phyloP scores from a whole-genome alignment of 148 eudicot genomes.

The Dianthus caryophyllus region DNA sequence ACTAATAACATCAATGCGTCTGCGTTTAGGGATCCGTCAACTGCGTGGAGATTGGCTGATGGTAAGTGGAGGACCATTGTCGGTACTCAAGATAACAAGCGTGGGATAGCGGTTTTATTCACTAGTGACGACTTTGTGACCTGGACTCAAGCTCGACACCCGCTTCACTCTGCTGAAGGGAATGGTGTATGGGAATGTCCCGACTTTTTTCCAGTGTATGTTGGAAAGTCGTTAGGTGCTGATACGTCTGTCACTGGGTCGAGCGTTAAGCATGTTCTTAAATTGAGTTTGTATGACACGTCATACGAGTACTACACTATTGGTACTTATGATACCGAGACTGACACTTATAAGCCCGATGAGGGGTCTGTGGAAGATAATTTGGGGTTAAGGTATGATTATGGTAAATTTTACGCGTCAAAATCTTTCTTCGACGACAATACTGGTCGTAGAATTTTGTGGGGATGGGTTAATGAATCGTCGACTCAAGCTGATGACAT shows the following conservation, averaged over 20 bases:
- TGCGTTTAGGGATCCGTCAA: constrained; percentile 36
- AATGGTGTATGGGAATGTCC: constrained; percentile 40
- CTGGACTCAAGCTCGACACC: constrained; percentile 19
- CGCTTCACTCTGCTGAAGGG: constrained; percentile 21
- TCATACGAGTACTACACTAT: constrained; percentile 39
- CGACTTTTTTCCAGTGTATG: constrained; percentile 35
- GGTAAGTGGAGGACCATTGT: constrained; percentile 25
- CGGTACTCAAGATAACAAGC: constrained; percentile 6
- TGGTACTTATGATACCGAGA: constrained; percentile 34
- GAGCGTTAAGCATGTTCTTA: constrained; percentile 40
- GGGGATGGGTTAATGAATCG: constrained; percentile 51
- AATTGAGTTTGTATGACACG: constrained; percentile 30
- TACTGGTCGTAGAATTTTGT: constrained; percentile 38
- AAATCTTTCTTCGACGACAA: constrained; percentile 39
- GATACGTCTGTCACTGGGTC: constrained; percentile 31
- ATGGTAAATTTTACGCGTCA: constrained; percentile 55
- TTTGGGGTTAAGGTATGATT: constrained; percentile 39
- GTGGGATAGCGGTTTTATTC: constrained; percentile 25
- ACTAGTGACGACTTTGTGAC: constrained; percentile 29
- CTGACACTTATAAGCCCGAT: constrained; percentile 33
- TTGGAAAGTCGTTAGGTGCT: constrained; percentile 20
- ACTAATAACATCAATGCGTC: constrained; percentile 12
- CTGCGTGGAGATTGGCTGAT: constrained; percentile 40
- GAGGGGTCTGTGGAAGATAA: constrained; percentile 29
- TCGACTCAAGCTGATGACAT: constrained; percentile 24